phyloP scores from a whole-genome alignment of 768 basidiomycete genomes.

The Lactarius tabidus region DNA sequence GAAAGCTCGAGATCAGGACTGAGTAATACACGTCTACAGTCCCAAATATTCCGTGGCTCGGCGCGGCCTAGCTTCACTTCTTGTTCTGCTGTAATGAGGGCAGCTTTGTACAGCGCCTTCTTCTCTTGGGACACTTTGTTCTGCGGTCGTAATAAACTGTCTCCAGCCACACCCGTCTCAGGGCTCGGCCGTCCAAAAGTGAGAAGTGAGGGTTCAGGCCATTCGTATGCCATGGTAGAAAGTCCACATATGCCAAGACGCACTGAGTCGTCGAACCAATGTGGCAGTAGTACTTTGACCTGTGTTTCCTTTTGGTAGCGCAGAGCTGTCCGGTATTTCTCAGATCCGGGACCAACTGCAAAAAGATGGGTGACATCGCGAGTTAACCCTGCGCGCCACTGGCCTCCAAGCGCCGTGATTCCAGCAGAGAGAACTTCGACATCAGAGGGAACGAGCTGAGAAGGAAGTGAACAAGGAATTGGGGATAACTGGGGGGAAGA shows the following conservation, averaged over 20 bases:
- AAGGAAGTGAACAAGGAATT: neutral
- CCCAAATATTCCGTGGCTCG: conserved; percentile 48
- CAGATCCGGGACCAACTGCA: conserved; percentile 45
- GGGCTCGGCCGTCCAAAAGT: conserved; percentile 30
- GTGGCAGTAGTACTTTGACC: conserved; percentile 74
- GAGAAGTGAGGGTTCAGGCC: conserved; percentile 66
- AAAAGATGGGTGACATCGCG: conserved; percentile 88
- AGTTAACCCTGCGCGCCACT: conserved; percentile 72
- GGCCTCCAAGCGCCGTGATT: conserved; percentile 73
- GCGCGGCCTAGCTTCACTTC: conserved; percentile 21
- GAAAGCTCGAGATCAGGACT: conserved; percentile 54
- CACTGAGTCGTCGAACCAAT: conserved; percentile 87
- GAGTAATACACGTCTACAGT: conserved; percentile 56
- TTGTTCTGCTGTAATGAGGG: conserved; percentile 28
- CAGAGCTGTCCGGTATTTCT: conserved; percentile 45
- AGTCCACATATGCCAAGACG: conserved; percentile 47
- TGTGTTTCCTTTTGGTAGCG: conserved; percentile 55
- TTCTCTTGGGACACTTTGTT: conserved; percentile 34
- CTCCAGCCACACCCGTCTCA: conserved; percentile 25
- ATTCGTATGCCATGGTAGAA: conserved; percentile 55
- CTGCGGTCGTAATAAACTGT: conserved; percentile 31
- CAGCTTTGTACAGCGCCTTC: conserved; percentile 36
- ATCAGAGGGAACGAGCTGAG: conserved; percentile 58
- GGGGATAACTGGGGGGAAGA: neutral
- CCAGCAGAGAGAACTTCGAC: conserved; percentile 69